phyloP scores from a whole-genome alignment of 106 monocot genomes.

The Allium sativum region DNA sequence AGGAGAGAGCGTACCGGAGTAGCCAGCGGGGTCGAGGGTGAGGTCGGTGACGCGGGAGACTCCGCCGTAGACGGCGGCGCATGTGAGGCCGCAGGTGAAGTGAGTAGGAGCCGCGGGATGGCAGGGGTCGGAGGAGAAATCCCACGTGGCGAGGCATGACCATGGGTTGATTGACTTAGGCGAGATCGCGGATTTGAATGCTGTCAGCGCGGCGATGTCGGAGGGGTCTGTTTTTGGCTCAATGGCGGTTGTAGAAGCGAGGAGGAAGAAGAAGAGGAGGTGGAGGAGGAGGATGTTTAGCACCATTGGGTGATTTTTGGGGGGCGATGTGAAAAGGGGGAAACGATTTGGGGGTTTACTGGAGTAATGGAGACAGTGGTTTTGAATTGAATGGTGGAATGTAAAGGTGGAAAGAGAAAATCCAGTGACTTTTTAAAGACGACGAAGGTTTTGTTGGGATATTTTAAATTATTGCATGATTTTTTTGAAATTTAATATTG shows the following conservation, averaged over 20 bases:
- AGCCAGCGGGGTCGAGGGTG: constrained; percentile 45
- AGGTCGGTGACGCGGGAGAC: constrained; percentile 17
- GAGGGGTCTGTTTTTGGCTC: constrained; percentile 10
- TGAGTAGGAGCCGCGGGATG: constrained; percentile 15
- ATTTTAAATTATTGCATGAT: too few relatives aligned
- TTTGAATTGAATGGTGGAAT: too few relatives aligned
- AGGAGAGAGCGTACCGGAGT: constrained; percentile 26
- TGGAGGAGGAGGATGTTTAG: background rate
- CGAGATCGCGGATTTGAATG: constrained; percentile 31
- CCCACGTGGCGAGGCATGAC: constrained; percentile 66
- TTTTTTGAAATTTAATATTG: too few relatives aligned
- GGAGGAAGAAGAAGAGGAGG: background rate
- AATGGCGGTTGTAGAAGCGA: background rate
- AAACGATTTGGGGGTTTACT: too few relatives aligned
- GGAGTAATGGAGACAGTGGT: too few relatives aligned
- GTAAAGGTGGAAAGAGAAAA: too few relatives aligned
- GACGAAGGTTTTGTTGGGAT: too few relatives aligned
- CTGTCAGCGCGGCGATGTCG: constrained; percentile 32
- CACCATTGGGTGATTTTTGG: background rate
- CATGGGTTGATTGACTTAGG: constrained; percentile 25
- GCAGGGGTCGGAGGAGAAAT: constrained; percentile 58
- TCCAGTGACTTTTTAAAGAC: too few relatives aligned
- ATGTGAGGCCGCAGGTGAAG: constrained; percentile 51
- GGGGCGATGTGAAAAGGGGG: too few relatives aligned
- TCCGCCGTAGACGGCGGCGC: constrained; percentile 11